Conservation (phyloP, 2,329 filamentous ascomycete species). For the Fusarium pininemorale region DNA sequence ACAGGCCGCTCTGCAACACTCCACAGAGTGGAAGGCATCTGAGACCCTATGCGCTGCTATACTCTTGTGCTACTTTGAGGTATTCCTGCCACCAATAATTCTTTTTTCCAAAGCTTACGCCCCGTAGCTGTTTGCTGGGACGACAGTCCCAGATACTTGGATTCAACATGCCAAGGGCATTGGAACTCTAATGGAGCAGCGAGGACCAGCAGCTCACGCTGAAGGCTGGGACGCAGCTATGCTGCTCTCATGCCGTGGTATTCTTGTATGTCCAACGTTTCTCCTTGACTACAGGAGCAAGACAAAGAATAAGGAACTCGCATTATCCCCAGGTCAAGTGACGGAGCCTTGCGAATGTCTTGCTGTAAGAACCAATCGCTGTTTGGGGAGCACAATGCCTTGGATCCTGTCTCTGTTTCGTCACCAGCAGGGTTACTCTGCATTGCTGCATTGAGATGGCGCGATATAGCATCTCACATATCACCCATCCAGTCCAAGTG, state of each 20-base stretch:
- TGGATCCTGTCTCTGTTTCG: slow-evolving; percentile 11
- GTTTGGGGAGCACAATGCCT: neutral
- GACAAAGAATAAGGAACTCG: slow-evolving; percentile 8
- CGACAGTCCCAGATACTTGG: slow-evolving; percentile 48
- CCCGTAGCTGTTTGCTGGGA: slow-evolving; percentile 54
- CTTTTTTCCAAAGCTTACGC: slow-evolving; percentile 19
- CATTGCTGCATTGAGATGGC: slow-evolving; percentile 39
- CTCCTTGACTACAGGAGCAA: neutral
- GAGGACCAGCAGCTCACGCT: slow-evolving; percentile 49
- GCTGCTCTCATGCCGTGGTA: slow-evolving; percentile 50
- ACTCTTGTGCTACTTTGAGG: slow-evolving; percentile 53
- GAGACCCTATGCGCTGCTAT: slow-evolving; percentile 55
- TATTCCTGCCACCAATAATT: slow-evolving; percentile 22
- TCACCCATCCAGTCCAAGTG: slow-evolving; percentile 36
- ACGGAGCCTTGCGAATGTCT: neutral
- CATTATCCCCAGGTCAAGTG: slow-evolving; percentile 29
- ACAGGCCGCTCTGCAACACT: slow-evolving; percentile 50
- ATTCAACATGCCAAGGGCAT: slow-evolving; percentile 52
- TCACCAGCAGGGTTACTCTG: slow-evolving; percentile 37
- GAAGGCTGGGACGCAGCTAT: slow-evolving; percentile 50
- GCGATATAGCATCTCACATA: slow-evolving; percentile 42
- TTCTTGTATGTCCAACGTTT: slow-evolving; percentile 46
- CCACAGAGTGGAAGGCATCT: slow-evolving; percentile 49
- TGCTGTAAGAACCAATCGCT: slow-evolving; percentile 1
- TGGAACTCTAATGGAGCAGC: slow-evolving; percentile 50